Evolutionary conservation across 768 basidiomycete genomes (phyloP).

Genomic region (Psilocybe cyanescens): DNA sequence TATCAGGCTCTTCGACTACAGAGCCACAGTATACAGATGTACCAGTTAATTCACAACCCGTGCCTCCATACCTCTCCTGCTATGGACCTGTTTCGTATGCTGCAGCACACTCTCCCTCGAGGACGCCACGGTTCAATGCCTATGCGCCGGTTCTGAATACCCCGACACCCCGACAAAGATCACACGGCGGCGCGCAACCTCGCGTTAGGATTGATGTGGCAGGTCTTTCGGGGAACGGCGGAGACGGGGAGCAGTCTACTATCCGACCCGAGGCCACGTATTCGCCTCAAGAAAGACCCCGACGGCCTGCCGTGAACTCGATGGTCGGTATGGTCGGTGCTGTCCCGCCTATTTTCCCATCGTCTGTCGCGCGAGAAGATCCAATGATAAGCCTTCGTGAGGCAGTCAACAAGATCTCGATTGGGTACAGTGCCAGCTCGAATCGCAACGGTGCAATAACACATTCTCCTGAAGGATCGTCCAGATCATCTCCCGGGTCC

Average conservation of each 20-base stretch:
- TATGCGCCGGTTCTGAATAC: constrained; percentile 1
- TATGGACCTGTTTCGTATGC: not conserved
- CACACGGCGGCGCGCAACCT: not conserved
- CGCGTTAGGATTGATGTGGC: constrained; percentile 6
- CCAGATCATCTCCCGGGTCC: not conserved
- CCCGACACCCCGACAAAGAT: constrained; percentile 3
- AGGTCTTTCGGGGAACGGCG: not conserved
- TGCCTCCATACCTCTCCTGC: not conserved
- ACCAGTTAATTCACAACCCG: not conserved
- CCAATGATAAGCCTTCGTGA: constrained; percentile 1
- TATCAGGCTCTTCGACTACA: not conserved
- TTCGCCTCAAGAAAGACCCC: constrained; percentile 2
- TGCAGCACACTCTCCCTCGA: not conserved
- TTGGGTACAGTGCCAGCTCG: not conserved
- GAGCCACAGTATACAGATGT: not conserved
- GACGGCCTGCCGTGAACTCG: not conserved
- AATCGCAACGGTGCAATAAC: not conserved
- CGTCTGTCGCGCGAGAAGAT: not conserved
- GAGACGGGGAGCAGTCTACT: constrained; percentile 3
- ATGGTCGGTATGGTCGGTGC: not conserved
- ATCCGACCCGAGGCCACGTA: constrained; percentile 12
- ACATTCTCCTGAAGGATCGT: not conserved
- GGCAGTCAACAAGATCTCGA: constrained; percentile 7
- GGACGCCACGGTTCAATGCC: constrained; percentile 3
- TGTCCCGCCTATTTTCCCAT: constrained; percentile 5